These are phyloP conservation scores for Spiraea crenata DNA, from an alignment of 331 rosid species.

Conservation along the genomic window DNA sequence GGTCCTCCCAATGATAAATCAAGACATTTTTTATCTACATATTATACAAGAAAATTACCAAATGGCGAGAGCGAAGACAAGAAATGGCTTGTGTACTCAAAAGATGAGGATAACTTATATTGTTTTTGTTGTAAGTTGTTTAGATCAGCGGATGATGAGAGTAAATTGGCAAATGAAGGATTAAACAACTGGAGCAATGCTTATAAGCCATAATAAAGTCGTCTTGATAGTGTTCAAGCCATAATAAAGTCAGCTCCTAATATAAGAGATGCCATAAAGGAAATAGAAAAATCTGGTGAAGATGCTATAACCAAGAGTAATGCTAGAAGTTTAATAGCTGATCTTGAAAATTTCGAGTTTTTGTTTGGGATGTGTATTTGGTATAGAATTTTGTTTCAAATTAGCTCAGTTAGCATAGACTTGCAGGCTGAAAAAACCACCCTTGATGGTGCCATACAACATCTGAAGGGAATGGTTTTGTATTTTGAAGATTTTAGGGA, in stretches of 20 bases:
- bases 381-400: slow-evolving; percentile 4
- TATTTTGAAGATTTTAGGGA: background rate
- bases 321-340: background rate
- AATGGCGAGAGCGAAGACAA: background rate
- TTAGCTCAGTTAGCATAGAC: background rate
- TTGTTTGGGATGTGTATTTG: slow-evolving; percentile 15
- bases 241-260: background rate
- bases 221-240: slow-evolving; percentile 9
- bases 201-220: background rate
- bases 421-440: slow-evolving; percentile 14
- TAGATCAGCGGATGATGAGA: background rate
- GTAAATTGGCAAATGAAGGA: background rate
- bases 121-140: slow-evolving; percentile 8
- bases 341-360: slow-evolving; percentile 8
- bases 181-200: too few species aligned
- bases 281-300: background rate
- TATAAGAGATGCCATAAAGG: background rate
- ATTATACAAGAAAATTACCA: background rate
- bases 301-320: background rate
- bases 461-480: background rate
- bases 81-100: background rate
- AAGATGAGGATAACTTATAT: background rate
- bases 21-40: too few species aligned
- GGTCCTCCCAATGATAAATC: too few species aligned
- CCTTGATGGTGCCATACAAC: slow-evolving; percentile 13